Conservation (phyloP, 1,139 yeast species). For the Taphrina wiesneri region DNA sequence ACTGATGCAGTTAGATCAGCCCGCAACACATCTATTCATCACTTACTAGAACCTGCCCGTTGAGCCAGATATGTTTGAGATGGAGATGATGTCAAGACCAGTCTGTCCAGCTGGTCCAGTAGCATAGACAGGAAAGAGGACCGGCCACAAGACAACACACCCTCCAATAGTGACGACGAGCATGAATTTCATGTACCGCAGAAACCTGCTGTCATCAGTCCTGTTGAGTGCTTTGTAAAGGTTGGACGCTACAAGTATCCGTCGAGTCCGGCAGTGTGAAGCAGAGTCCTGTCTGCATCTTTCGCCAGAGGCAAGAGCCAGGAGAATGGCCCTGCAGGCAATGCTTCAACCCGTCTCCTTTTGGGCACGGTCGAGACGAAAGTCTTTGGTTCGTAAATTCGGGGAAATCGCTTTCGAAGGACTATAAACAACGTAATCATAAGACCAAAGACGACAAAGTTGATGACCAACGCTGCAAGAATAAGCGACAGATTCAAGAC, state of each 20-base stretch:
- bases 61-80: constrained; percentile 55
- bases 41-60: constrained; percentile 45
- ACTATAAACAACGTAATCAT: constrained; percentile 61
- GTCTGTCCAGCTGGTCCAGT: constrained; percentile 63
- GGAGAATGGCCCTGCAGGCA: constrained; percentile 43
- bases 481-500: neutral
- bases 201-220: constrained; percentile 47
- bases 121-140: constrained; percentile 83
- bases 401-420: constrained; percentile 62
- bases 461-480: constrained; percentile 7
- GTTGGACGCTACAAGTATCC: constrained; percentile 55
- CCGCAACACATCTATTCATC: constrained; percentile 38
- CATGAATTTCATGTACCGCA: constrained; percentile 71
- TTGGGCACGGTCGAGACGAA: constrained; percentile 53
- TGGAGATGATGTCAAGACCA: constrained; percentile 79
- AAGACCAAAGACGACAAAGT: constrained; percentile 54
- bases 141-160: constrained; percentile 67
- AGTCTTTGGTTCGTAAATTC: constrained; percentile 85
- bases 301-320: constrained; percentile 47
- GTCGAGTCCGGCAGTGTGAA: constrained; percentile 81
- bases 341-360: constrained; percentile 47
- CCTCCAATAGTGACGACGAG: constrained; percentile 62
- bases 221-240: neutral
- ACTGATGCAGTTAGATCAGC: constrained; percentile 60
- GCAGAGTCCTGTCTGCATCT: constrained; percentile 59